These are phyloP conservation scores for Arbutus unedo DNA, from an alignment of 148 eudicot species.

Conservation along the genomic window DNA sequence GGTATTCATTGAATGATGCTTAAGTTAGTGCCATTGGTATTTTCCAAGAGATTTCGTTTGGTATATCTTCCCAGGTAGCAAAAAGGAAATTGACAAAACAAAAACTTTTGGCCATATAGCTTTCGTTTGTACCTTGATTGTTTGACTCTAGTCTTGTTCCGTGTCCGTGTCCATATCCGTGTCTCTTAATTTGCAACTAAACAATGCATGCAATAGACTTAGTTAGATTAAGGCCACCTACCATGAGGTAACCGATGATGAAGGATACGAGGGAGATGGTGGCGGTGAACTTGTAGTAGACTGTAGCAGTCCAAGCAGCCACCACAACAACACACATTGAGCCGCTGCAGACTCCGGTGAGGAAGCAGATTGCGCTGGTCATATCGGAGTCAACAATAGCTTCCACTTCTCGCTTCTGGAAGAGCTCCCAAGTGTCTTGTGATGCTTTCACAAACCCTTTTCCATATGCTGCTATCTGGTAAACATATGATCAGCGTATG, in stretches of 20 bases:
- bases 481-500: constrained; percentile 7
- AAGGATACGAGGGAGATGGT: constrained; percentile 75
- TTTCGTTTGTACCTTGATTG: not conserved
- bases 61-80: not conserved
- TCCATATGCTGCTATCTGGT: constrained; percentile 92
- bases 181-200: not conserved
- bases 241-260: constrained; percentile 92
- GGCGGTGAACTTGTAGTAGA: constrained; percentile 66
- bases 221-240: constrained; percentile 28
- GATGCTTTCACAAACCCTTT: constrained; percentile 82
- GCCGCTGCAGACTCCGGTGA: constrained; percentile 90
- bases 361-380: constrained; percentile 80
- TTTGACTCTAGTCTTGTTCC: not conserved
- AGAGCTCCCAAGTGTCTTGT: constrained; percentile 88
- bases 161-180: not conserved
- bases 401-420: constrained; percentile 61
- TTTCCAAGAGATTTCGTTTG: not conserved
- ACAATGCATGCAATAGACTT: not conserved
- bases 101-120: not conserved
- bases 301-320: constrained; percentile 76
- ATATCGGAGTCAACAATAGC: constrained; percentile 77
- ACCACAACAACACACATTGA: constrained; percentile 79
- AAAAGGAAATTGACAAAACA: not conserved
- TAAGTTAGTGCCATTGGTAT: not conserved
- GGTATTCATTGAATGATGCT: not conserved